Evolutionary conservation across 2,329 filamentous ascomycete species (phyloP).

Genomic region (Diaporthe ilicicola): DNA sequence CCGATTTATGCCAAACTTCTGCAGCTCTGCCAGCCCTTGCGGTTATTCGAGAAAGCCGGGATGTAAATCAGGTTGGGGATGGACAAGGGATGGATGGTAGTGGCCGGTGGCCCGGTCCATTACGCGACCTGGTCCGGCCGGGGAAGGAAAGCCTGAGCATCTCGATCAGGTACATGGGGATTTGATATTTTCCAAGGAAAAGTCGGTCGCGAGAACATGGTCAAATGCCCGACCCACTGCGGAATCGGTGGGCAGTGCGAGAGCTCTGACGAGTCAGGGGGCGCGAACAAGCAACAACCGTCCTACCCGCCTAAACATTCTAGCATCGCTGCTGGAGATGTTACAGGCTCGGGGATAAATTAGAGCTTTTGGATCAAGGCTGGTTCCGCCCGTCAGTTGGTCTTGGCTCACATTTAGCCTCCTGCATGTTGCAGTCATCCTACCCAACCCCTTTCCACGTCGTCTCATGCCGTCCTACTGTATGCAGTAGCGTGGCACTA

Average conservation of each 20-base stretch:
- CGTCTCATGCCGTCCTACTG: slow-evolving; percentile 21
- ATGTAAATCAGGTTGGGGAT: slow-evolving; percentile 5
- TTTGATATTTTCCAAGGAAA: slow-evolving; percentile 3
- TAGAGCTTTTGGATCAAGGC: background rate
- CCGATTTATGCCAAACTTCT: background rate
- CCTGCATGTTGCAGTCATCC: slow-evolving; percentile 13
- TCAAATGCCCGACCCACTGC: slow-evolving; percentile 34
- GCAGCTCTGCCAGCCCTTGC: background rate
- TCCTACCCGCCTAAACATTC: background rate
- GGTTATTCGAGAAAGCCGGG: background rate
- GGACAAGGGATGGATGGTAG: background rate
- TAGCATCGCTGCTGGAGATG: background rate
- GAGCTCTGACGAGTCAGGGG: slow-evolving; percentile 11
- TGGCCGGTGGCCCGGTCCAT: background rate
- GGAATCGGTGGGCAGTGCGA: background rate
- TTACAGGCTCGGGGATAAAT: slow-evolving; percentile 17
- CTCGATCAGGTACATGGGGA: slow-evolving; percentile 20
- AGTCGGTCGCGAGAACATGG: slow-evolving; percentile 7
- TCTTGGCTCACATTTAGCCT: slow-evolving; percentile 10
- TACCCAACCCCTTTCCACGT: slow-evolving; percentile 8
- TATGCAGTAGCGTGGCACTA: slow-evolving; percentile 20
- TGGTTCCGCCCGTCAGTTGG: slow-evolving; percentile 13
- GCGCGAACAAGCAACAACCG: background rate
- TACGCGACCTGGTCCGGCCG: background rate
- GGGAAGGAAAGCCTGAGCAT: slow-evolving; percentile 5